Evolutionary conservation across 2,329 filamentous ascomycete genomes (phyloP).

Genomic region (Trichophaea hybrida): DNA sequence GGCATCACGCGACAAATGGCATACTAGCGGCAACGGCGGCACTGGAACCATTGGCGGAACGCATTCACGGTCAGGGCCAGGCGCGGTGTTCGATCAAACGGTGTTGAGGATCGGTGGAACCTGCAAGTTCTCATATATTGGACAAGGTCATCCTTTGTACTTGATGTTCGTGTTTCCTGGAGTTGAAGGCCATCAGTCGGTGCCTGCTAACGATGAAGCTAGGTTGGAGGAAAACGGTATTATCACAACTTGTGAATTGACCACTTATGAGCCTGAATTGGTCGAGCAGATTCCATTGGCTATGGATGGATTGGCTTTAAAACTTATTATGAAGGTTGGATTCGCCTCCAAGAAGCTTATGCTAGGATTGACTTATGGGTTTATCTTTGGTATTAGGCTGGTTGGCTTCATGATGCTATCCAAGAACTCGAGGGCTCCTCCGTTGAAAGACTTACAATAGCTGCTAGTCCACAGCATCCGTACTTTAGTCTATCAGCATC

Average conservation of each 20-base stretch:
- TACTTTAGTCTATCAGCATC: slow-evolving; percentile 61
- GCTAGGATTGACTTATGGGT: background rate
- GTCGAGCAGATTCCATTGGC: slow-evolving; percentile 79
- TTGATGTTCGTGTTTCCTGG: slow-evolving; percentile 40
- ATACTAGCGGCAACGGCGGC: slow-evolving; percentile 1
- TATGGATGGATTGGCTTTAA: slow-evolving; percentile 64
- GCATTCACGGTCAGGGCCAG: slow-evolving; percentile 25
- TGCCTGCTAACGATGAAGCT: background rate
- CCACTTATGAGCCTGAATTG: slow-evolving; percentile 66
- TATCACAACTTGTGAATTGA: slow-evolving; percentile 76
- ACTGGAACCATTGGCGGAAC: slow-evolving; percentile 33
- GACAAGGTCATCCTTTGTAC: slow-evolving; percentile 62
- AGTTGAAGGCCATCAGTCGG: background rate
- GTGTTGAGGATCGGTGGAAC: slow-evolving; percentile 71
- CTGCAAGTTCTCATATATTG: slow-evolving; percentile 65
- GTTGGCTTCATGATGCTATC: slow-evolving; percentile 39
- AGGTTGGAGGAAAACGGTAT: slow-evolving; percentile 67
- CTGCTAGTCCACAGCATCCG: slow-evolving; percentile 47
- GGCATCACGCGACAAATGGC: slow-evolving; percentile 30
- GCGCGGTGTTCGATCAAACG: slow-evolving; percentile 31
- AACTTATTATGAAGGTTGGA: slow-evolving; percentile 63
- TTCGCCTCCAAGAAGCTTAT: background rate
- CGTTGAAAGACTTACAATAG: slow-evolving; percentile 58
- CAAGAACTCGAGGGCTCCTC: slow-evolving; percentile 46
- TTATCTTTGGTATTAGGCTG: slow-evolving; percentile 4